Evolutionary conservation across 2,329 filamentous ascomycete species (phyloP).

Genomic region (Colletotrichum salicis): DNA sequence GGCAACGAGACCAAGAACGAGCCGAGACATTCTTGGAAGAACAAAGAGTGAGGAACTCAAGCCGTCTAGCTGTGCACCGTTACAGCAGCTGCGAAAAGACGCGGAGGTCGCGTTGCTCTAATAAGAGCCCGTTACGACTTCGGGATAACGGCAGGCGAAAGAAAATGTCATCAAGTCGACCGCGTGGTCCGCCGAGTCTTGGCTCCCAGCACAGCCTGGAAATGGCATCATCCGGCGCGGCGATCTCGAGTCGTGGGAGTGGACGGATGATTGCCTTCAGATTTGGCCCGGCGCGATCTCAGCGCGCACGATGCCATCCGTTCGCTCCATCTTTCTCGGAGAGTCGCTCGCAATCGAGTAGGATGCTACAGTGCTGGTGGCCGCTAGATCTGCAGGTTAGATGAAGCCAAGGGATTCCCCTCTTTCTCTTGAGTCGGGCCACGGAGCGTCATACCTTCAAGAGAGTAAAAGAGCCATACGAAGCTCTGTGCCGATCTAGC

Average conservation of each 20-base stretch:
- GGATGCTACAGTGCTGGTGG: conserved; percentile 23
- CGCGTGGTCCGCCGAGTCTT: background rate
- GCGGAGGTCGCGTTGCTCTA: conserved; percentile 1
- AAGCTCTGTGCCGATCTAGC: background rate
- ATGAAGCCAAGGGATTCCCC: conserved; percentile 10
- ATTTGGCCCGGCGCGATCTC: conserved; percentile 13
- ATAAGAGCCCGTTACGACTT: background rate
- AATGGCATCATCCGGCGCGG: conserved; percentile 22
- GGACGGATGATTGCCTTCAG: background rate
- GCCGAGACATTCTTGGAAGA: conserved; percentile 26
- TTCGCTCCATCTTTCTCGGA: conserved; percentile 19
- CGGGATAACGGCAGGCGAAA: conserved; percentile 18
- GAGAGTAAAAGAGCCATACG: background rate
- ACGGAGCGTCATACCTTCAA: background rate
- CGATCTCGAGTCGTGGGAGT: conserved; percentile 3
- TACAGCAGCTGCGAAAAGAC: background rate
- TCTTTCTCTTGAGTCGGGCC: background rate
- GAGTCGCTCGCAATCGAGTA: background rate
- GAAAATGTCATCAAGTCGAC: background rate
- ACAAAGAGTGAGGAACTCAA: conserved; percentile 9
- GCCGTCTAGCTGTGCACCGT: background rate
- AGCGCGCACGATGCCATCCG: conserved; percentile 18
- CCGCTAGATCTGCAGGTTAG: conserved; percentile 21
- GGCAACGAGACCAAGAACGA: conserved; percentile 27
- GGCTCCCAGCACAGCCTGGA: conserved; percentile 9